A percentile compares a stretch with the other conserved stretches of the same genome.
These are phyloP conservation scores for Immersiella caudata DNA, from an alignment of 495 filamentous ascomycete genomes.

Conservation along the genomic window DNA sequence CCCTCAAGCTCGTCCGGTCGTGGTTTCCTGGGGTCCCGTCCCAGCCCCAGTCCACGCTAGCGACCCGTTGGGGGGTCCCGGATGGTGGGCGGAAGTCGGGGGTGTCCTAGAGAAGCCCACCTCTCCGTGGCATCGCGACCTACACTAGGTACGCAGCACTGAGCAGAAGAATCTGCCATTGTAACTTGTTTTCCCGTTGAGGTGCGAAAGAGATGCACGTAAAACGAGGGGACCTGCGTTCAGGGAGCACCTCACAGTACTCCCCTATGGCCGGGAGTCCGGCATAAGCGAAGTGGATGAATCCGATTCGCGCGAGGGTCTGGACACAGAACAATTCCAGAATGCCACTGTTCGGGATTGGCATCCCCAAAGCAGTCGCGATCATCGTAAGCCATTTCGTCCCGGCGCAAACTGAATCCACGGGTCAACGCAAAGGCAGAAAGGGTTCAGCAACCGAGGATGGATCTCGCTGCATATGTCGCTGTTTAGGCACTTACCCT, in stretches of 20 bases:
- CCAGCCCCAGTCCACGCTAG: neutral
- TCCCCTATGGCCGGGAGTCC: slow-evolving; percentile 3
- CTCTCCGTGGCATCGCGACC: neutral
- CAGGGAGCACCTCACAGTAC: too few species aligned
- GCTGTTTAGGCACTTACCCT: neutral
- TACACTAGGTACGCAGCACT: neutral
- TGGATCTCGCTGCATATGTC: neutral
- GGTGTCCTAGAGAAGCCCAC: neutral
- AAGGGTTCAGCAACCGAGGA: slow-evolving; percentile 1
- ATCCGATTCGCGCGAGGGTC: neutral
- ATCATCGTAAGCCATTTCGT: slow-evolving; percentile 11
- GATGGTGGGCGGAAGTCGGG: too few species aligned
- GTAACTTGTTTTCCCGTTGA: too few species aligned
- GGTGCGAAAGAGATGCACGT: neutral
- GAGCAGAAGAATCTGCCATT: too few species aligned
- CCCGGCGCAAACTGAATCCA: slow-evolving; percentile 1
- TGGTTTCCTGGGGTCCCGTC: neutral
- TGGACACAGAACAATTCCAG: slow-evolving; percentile 17
- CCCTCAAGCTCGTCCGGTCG: neutral
- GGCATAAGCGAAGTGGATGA: slow-evolving; percentile 14
- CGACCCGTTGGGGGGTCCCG: too few species aligned
- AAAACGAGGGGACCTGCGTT: slow-evolving; percentile 1
- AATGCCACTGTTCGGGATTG: slow-evolving; percentile 9
- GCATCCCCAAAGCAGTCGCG: slow-evolving; percentile 8
- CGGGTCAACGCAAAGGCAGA: neutral